Evolutionary conservation across 2,329 filamentous ascomycete genomes (phyloP).

Genomic region (Phialophora chinensis): DNA sequence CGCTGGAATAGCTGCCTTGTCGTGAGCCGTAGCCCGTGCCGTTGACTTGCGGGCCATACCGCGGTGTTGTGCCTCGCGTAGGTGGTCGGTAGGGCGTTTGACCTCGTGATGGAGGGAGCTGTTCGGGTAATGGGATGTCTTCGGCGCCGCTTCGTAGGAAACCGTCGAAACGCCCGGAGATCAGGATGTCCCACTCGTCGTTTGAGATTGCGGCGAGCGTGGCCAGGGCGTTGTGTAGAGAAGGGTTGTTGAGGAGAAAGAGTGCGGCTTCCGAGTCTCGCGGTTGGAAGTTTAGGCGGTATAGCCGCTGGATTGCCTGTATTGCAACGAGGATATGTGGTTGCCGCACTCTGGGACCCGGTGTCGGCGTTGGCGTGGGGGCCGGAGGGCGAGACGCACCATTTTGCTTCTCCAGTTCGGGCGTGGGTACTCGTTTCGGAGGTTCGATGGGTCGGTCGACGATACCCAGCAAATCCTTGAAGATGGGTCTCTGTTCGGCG

Average conservation of each 20-base stretch:
- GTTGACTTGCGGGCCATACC: conserved; percentile 47
- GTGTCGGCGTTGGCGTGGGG: conserved; percentile 68
- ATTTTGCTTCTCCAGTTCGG: conserved; percentile 30
- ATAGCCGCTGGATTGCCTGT: conserved; percentile 81
- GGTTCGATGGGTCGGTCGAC: conserved; percentile 52
- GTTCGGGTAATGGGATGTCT: conserved; percentile 44
- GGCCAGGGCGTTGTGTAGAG: conserved; percentile 82
- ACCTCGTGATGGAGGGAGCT: conserved; percentile 41
- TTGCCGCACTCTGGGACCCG: conserved; percentile 68
- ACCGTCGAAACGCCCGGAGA: conserved; percentile 91
- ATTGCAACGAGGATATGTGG: conserved; percentile 77
- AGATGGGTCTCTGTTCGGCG: conserved; percentile 75
- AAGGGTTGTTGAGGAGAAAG: conserved; percentile 81
- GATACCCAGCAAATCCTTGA: conserved; percentile 77
- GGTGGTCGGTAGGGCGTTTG: conserved; percentile 35
- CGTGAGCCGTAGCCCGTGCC: conserved; percentile 53
- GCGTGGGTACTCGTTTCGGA: conserved; percentile 37
- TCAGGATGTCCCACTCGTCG: conserved; percentile 96
- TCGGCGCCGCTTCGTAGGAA: conserved; percentile 95
- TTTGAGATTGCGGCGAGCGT: conserved; percentile 86
- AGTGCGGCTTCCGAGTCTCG: conserved; percentile 85
- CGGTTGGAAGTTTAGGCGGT: conserved; percentile 73
- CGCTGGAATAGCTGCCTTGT: conserved; percentile 50
- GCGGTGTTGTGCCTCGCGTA: conserved; percentile 42
- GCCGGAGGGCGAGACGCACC: conserved; percentile 19